Evolutionary conservation across 1,139 yeast genomes (phyloP).

Genomic region (Lodderomyces jiufengensis): DNA sequence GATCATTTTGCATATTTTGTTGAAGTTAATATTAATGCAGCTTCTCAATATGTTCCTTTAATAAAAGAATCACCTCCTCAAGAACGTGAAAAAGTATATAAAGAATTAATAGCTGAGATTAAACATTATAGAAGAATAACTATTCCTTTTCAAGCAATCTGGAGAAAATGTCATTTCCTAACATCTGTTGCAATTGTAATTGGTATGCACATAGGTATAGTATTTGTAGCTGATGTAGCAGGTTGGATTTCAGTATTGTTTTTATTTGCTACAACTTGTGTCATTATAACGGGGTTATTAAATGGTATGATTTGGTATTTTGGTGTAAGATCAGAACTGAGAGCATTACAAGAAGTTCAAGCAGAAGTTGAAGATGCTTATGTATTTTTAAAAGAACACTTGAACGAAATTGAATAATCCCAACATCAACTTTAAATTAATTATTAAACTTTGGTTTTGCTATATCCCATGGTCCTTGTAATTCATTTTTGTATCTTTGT

Average conservation of each 20-base stretch:
- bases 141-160: constrained; percentile 52
- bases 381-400: constrained; percentile 4
- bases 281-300: constrained; percentile 63
- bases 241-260: constrained; percentile 31
- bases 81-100: constrained; percentile 38
- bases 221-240: constrained; percentile 48
- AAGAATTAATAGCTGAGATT: constrained; percentile 56
- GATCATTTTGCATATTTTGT: constrained; percentile 92
- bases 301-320: constrained; percentile 77
- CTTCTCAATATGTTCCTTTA: constrained; percentile 8
- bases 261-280: constrained; percentile 45
- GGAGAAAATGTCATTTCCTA: constrained; percentile 67
- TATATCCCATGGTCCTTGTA: constrained; percentile 94
- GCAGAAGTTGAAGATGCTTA: constrained; percentile 52
- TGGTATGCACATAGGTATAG: constrained; percentile 42
- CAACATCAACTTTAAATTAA: background rate
- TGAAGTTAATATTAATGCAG: constrained; percentile 29
- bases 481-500: constrained; percentile 80
- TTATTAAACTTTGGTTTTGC: constrained; percentile 53
- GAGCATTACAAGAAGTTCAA: constrained; percentile 72
- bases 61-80: constrained; percentile 8
- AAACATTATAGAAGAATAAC: constrained; percentile 53
- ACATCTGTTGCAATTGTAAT: constrained; percentile 40
- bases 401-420: background rate
- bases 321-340: constrained; percentile 73